Conservation (phyloP, 768 basidiomycete genomes). For the Mycena vulgaris region DNA sequence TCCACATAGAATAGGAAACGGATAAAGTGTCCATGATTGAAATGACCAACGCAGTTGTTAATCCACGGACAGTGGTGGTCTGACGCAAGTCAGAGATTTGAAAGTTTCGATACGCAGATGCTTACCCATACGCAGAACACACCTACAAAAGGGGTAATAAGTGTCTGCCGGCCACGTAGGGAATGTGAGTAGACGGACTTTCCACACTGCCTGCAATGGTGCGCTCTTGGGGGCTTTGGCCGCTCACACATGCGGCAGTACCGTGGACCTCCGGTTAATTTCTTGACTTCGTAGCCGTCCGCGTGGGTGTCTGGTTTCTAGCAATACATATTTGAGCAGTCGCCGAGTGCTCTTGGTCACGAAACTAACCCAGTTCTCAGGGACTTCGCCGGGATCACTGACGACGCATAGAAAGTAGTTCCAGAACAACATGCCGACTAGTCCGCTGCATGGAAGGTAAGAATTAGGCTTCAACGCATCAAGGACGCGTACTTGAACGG, state of each 20-base stretch:
- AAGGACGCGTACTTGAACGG: conserved; percentile 88
- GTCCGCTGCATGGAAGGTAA: conserved; percentile 61
- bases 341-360: conserved; percentile 3
- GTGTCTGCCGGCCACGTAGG: background rate
- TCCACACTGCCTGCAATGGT: conserved; percentile 94
- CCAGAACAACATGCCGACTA: conserved; percentile 86
- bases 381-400: conserved; percentile 90
- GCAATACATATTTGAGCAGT: background rate
- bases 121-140: conserved; percentile 91
- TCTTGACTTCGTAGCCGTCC: conserved; percentile 93
- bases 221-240: conserved; percentile 91
- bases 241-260: conserved; percentile 89
- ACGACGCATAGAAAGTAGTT: conserved; percentile 90
- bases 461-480: background rate
- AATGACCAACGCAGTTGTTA: conserved; percentile 94
- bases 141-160: conserved; percentile 58
- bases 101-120: conserved; percentile 24
- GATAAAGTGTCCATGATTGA: conserved; percentile 90
- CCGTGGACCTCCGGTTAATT: conserved; percentile 84
- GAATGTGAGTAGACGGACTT: conserved; percentile 61
- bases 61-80: conserved; percentile 96
- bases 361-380: conserved; percentile 78
- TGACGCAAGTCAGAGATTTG: conserved; percentile 44
- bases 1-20: conserved; percentile 96
- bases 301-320: conserved; percentile 83